Evolutionary conservation across 1,139 yeast species (phyloP), one percentile per base, ranked within the genome.

Genomic region (Candida tropicalis): DNA sequence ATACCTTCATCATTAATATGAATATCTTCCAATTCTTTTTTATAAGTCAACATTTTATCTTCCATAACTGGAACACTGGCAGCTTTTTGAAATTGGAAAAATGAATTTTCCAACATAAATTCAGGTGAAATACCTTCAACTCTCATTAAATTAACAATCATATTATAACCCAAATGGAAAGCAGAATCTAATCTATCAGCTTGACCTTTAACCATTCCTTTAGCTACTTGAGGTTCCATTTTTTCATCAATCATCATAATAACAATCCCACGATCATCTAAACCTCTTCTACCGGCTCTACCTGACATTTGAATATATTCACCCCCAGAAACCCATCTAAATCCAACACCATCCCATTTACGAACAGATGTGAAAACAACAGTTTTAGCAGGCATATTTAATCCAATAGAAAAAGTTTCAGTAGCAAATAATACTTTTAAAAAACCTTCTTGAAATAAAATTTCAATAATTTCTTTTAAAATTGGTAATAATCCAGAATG

Each of bases 221-320:
- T 95, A 15, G 99, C 99, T 31, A 93, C 96, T 56, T 90, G 95
- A 4, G 99, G 99, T 64, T 95, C 99, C 99, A 95, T 95, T 60
- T 91, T 93, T 62, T 93, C 98, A 63, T 93, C 98, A 64, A 93
- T 90, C 99, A 95, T 95, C 87, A 95, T 87, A 56, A 95, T 93
- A 43, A 95, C 99, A 63, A 93, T 91, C 69, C 99, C 99, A 61
- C 98, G 84, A 62, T 93, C 97, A 76, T 95, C 99, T 53, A 95
- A 78, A 58, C 99, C 99, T 77, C 99, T 87, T 76, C 99, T 91
- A 58, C 99, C 99, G 13, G 99, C 99, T 70, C 99, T 84, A 51
- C 99, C 99, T 34, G 97, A 88, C 99, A 93, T 93, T 70, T 95
- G 99, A 57, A 93, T 95, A 66, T 93, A 95, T 68, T 95, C 99